Evolutionary conservation across 768 basidiomycete genomes (phyloP), one percentile per base, ranked within the genome.

Genomic region (Nidularia pulvinata): DNA sequence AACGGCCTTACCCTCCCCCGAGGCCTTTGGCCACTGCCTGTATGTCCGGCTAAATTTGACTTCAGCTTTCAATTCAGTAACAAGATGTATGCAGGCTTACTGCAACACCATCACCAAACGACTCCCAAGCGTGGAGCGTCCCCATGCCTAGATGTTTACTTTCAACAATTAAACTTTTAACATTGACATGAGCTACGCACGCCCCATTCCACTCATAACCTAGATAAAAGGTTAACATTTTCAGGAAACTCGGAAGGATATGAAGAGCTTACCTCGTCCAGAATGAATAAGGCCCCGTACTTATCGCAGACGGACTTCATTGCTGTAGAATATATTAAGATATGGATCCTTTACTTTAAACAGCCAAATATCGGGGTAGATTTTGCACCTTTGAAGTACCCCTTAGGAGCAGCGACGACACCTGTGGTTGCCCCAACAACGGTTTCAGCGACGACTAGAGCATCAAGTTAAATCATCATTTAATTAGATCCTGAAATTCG

Each of bases 11-110:
- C 85, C 93, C 93, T 69, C 92, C 93, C 47, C 91, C 93, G 6
- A 95, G 81, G 11, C 93, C 92, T 67, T 96, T 95, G 1, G 93
- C 94, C 33, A 95, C 78, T 6, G 91, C 89, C 69, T 95, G 93
- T 33, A 95, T 77, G 69, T 95, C 93, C 39, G 94, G 93, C 78
- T 80, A 56, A 1, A 53, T 16, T 25, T 19, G 22, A 13, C 55
- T 14, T 50, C 33, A 52, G 46, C 52, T 13, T 49, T 55, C 16
- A 7, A 1, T 50, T 4, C 34, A n/a, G 6, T 30, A 39, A 57
- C 14, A 43, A 50, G 19, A 30, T 33, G 19, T 53, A 37, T 9
- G 6, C 42, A 50, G 16, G 61, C 74, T 46, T 53, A 80, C 80
- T 13, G 83, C 71, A 36, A 77, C 82, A 25, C 85, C 86, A 60